Base-by-base conservation (phyloP, 2,329 filamentous ascomycete genomes). In the Setomelanomma holmii region DNA sequence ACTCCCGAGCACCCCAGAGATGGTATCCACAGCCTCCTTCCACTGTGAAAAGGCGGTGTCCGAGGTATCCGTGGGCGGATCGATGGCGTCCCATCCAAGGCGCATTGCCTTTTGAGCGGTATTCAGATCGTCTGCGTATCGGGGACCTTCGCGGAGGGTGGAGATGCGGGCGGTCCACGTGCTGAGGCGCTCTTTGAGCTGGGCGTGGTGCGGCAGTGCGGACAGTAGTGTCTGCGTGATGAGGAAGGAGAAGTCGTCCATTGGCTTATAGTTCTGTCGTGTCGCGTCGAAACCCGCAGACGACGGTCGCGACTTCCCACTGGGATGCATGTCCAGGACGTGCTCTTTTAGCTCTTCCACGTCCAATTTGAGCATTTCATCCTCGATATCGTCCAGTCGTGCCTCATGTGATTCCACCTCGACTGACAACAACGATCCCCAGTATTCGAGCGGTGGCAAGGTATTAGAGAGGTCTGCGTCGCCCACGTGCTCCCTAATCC, bases 161-260 rank as follows among this genome's bases (percentile, higher is more conserved):
- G 84, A 77, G 12, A 98, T 77, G 17, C 95, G 88, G 35, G 89
- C 82, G 21, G 83, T 86, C 95, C 95, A 99, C 1, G 83, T 82
- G 49, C 86, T 84, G 43, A 98, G 79, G n/a, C 96, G 76, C 7
- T 84, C 82, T 48, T 86, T 86, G 19, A 99, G 76, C 48, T 84
- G 87, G 8, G 91, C 89, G 36, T 97, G 78, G 53, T 89, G 88
- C 1, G 95, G 95, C 17, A 99, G 81, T 3, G 91, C 86, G 68
- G 95, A 90, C n/a, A 99, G 78, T 16, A 96, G 89, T 27, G 93
- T 96, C 22, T 93, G 90, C 1, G 95, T 97, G 50, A 98, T 84
- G 40, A 98, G 83, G 20, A 93, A 91, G 7, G 91, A 93, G 66
- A 96, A 86, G 73, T 98, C 95, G 64, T 95, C 92, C 80, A 98